A percentile compares a stretch with the other conserved stretches of the same genome.
Evolutionary conservation across 768 basidiomycete genomes (phyloP).

Genomic region (Naganishia randhawae): DNA sequence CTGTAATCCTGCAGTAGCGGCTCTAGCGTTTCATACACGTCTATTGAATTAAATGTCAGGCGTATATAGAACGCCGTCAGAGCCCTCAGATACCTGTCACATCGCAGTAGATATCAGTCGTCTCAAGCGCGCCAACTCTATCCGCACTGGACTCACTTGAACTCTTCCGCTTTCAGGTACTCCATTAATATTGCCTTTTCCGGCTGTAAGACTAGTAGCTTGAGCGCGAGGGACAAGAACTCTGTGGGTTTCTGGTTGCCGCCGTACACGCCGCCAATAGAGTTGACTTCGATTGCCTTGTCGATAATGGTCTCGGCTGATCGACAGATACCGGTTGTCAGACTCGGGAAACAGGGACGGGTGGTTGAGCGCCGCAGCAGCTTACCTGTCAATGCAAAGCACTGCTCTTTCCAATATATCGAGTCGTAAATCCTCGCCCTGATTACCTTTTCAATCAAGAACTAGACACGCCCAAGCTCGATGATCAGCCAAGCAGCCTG

Average conservation of each 20-base stretch:
- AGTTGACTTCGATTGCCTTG: conserved; percentile 74
- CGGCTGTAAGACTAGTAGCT: conserved; percentile 93
- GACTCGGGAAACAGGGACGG: not conserved
- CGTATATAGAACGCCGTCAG: conserved; percentile 90
- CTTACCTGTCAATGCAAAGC: conserved; percentile 89
- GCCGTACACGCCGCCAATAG: conserved; percentile 82
- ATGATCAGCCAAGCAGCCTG: not conserved
- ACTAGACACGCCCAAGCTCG: conserved; percentile 55
- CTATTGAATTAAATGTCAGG: conserved; percentile 83
- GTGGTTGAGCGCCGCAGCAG: not conserved
- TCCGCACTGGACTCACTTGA: conserved; percentile 96
- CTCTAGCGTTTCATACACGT: conserved; percentile 89
- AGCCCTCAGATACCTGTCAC: conserved; percentile 78
- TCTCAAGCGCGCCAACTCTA: too few species aligned
- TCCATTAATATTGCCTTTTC: conserved; percentile 96
- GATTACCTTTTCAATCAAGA: conserved; percentile 91
- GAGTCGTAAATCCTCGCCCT: conserved; percentile 94
- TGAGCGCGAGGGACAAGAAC: conserved; percentile 85
- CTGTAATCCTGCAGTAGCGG: conserved; percentile 90
- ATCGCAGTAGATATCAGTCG: not conserved
- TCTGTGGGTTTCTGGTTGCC: conserved; percentile 91
- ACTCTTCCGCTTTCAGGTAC: conserved; percentile 92
- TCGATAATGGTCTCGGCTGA: conserved; percentile 90
- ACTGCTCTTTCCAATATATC: conserved; percentile 95
- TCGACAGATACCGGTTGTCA: not conserved